Evolutionary conservation across 2,329 filamentous ascomycete species (phyloP).

Genomic region (Alternaria solani): DNA sequence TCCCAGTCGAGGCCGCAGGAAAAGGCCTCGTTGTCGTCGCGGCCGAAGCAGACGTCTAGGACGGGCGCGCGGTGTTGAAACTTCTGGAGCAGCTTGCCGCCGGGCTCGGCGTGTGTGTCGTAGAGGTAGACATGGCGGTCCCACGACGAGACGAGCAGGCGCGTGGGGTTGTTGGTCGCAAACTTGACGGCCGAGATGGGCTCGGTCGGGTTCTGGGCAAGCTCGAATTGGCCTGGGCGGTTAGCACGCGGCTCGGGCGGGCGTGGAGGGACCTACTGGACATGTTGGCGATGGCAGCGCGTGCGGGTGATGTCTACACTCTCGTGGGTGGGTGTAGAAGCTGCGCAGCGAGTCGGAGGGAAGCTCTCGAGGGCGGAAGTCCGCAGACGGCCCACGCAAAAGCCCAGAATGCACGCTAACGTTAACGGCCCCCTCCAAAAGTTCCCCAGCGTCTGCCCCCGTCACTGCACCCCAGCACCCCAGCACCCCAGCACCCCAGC

Average conservation of each 20-base stretch:
- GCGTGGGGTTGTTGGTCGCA: slow-evolving; percentile 76
- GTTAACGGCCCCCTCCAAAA: slow-evolving; percentile 26
- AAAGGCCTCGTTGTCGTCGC: slow-evolving; percentile 82
- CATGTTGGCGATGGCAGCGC: slow-evolving; percentile 32
- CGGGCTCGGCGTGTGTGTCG: slow-evolving; percentile 69
- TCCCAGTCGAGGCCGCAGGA: slow-evolving; percentile 86
- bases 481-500: too few relatives aligned
- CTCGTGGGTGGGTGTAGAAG: slow-evolving; percentile 5
- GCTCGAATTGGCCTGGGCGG: slow-evolving; percentile 71
- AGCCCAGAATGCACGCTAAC: slow-evolving; percentile 14
- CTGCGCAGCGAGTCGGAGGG: slow-evolving; percentile 21
- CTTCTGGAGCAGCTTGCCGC: slow-evolving; percentile 72
- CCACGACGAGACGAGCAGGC: slow-evolving; percentile 92
- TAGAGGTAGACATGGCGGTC: slow-evolving; percentile 92
- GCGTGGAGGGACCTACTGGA: slow-evolving; percentile 29
- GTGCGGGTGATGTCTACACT: too few relatives aligned
- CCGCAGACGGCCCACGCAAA: slow-evolving; percentile 20
- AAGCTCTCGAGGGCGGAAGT: slow-evolving; percentile 27
- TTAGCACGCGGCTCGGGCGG: neutral
- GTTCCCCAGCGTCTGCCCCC: slow-evolving; percentile 12
- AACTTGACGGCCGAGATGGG: slow-evolving; percentile 88
- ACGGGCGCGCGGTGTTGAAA: slow-evolving; percentile 86
- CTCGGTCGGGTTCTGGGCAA: slow-evolving; percentile 82
- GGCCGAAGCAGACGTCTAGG: slow-evolving; percentile 89
- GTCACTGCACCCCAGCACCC: slow-evolving; percentile 3